Conservation (phyloP, 2,329 filamentous ascomycete genomes). For the Aspergillus oerlinghausenensis region DNA sequence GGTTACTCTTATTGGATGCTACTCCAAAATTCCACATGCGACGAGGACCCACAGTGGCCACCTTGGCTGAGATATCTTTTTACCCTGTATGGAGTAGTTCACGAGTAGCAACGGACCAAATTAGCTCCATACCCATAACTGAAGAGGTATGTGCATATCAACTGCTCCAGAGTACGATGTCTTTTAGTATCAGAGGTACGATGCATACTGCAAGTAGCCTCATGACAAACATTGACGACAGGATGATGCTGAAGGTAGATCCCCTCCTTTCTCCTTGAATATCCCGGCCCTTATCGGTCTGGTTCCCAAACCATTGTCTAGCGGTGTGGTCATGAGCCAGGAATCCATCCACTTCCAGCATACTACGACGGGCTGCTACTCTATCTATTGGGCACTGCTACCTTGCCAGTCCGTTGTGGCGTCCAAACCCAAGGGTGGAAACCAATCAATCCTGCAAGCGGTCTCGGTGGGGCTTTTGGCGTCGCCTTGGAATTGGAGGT, state of each 20-base stretch:
- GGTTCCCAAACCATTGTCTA: background rate
- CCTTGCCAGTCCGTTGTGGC: background rate
- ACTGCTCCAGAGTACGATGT: background rate
- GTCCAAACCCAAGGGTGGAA: conserved; percentile 2
- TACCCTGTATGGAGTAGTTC: conserved; percentile 16
- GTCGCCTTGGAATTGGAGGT: conserved; percentile 14
- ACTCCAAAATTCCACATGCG: conserved; percentile 4
- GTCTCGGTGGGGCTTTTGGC: conserved; percentile 9
- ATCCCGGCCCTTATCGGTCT: background rate
- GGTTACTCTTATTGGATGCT: conserved; percentile 9
- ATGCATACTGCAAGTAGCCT: background rate
- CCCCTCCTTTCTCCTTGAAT: background rate
- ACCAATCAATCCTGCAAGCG: conserved; percentile 15
- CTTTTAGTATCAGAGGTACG: no score
- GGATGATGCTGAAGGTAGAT: background rate
- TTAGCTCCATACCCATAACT: no score
- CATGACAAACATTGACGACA: background rate
- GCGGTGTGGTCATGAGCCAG: background rate
- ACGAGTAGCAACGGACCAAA: background rate
- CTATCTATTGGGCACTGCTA: background rate
- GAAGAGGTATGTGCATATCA: background rate
- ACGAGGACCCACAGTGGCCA: conserved; percentile 3
- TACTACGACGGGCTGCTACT: background rate
- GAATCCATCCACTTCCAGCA: background rate
- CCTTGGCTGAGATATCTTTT: background rate